Percentiles rank a stretch among this genome's conserved stretches.
phyloP scores from a whole-genome alignment of 306 rosid genomes.

The Lathyrus aphaca region DNA sequence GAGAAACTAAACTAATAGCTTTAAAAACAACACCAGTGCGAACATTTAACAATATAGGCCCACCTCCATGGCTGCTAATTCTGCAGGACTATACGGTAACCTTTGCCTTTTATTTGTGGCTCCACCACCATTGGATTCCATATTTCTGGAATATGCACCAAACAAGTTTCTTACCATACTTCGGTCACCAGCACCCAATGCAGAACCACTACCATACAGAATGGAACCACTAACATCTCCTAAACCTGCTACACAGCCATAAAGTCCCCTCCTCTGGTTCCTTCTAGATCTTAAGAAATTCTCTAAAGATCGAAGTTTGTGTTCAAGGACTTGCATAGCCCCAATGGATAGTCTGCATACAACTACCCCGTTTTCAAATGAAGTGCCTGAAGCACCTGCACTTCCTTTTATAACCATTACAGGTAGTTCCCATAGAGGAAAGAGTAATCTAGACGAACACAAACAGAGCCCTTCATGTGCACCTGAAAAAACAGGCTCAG shows the following conservation, averaged over 20 bases:
- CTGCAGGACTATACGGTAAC: slow-evolving; percentile 92
- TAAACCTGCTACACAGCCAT: slow-evolving; percentile 95
- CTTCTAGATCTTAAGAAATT: slow-evolving; percentile 86
- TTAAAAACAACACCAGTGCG: slow-evolving; percentile 13
- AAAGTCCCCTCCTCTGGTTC: slow-evolving; percentile 95
- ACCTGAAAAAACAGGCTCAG: slow-evolving; percentile 96
- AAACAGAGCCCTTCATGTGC: slow-evolving; percentile 98
- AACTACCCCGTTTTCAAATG: slow-evolving; percentile 66
- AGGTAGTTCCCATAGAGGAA: slow-evolving; percentile 98
- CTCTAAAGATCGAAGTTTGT: slow-evolving; percentile 79
- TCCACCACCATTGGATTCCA: slow-evolving; percentile 73
- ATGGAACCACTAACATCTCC: slow-evolving; percentile 90
- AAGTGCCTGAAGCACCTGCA: slow-evolving; percentile 57
- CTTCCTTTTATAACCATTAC: slow-evolving; percentile 69
- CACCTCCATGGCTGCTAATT: slow-evolving; percentile 99
- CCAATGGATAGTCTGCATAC: slow-evolving; percentile 82
- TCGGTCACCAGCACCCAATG: slow-evolving; percentile 76
- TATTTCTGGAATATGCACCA: slow-evolving; percentile 73
- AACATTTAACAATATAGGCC: slow-evolving; percentile 37
- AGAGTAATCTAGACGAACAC: slow-evolving; percentile 89
- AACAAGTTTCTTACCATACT: slow-evolving; percentile 86
- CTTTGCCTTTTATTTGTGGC: slow-evolving; percentile 82
- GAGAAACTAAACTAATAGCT: slow-evolving; percentile 34
- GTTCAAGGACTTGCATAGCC: slow-evolving; percentile 94
- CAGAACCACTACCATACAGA: slow-evolving; percentile 81